Percentiles rank a stretch among this genome's conserved stretches.
These are phyloP conservation scores for Pleurotus sapidus DNA, from an alignment of 768 basidiomycete genomes.

Conservation along the genomic window DNA sequence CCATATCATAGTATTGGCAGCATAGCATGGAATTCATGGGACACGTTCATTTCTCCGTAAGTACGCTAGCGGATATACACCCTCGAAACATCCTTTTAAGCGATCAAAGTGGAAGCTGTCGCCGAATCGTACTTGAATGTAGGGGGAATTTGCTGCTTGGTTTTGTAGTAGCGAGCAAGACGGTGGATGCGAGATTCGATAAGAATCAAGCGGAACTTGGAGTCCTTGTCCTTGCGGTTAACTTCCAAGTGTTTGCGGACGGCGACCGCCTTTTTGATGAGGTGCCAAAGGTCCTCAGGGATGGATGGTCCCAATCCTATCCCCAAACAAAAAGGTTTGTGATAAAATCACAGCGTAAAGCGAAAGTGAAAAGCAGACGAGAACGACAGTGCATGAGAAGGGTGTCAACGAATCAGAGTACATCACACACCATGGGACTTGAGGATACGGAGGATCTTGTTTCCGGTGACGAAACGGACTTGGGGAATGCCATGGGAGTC, in stretches of 20 bases:
- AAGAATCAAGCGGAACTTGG: constrained; percentile 91
- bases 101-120: constrained; percentile 89
- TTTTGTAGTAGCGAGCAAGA: constrained; percentile 98
- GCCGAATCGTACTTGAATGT: constrained; percentile 98
- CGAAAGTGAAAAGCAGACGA: constrained; percentile 6
- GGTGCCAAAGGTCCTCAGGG: constrained; percentile 99
- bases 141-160: constrained; percentile 95
- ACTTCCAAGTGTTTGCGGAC: constrained; percentile 98
- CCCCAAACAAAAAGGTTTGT: constrained; percentile 50
- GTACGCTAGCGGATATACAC: too few species aligned
- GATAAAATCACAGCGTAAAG: constrained; percentile 10
- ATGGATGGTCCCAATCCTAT: constrained; percentile 95
- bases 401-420: constrained; percentile 10
- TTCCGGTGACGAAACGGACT: constrained; percentile 97
- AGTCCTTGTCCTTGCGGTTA: constrained; percentile 99
- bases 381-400: constrained; percentile 12
- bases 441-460: constrained; percentile 98
- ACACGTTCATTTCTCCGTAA: not conserved
- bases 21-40: not conserved
- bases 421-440: constrained; percentile 79
- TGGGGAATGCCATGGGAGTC: constrained; percentile 98
- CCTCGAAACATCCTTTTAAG: constrained; percentile 38
- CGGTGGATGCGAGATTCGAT: constrained; percentile 99
- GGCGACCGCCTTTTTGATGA: constrained; percentile 99
- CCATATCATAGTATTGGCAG: not conserved